Conservation (phyloP, 257 asterid species). For the Nicotiana tomentosiformis region DNA sequence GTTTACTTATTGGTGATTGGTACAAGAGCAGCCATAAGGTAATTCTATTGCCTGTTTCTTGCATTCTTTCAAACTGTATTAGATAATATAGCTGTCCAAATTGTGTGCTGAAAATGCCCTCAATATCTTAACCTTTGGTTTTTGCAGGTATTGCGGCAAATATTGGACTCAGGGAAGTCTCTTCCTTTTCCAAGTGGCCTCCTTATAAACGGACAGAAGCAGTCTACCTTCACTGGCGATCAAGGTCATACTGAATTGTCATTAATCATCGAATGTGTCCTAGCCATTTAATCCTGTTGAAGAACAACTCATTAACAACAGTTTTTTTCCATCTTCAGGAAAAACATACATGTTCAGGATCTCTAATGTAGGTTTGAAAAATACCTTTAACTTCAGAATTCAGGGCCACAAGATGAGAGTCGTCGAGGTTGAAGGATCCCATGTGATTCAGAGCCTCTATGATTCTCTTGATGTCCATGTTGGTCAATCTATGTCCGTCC, state of each 20-base stretch:
- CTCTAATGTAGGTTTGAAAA: conserved; percentile 71
- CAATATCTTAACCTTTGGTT: background rate
- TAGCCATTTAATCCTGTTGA: no score
- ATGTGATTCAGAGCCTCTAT: conserved; percentile 69
- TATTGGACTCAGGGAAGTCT: conserved; percentile 70
- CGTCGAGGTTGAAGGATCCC: conserved; percentile 94
- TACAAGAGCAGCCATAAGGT: conserved; percentile 69
- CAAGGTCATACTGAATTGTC: conserved; percentile 40
- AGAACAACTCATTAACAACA: background rate
- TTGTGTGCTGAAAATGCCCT: background rate
- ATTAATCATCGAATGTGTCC: no score
- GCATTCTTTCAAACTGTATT: background rate
- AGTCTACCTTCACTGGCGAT: conserved; percentile 55
- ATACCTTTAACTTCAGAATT: conserved; percentile 77
- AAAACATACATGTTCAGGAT: conserved; percentile 85
- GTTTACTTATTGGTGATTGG: conserved; percentile 88
- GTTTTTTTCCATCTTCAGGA: conserved; percentile 36
- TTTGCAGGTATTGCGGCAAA: conserved; percentile 62
- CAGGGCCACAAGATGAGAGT: conserved; percentile 78
- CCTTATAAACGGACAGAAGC: conserved; percentile 68
- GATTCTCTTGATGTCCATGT: conserved; percentile 76
- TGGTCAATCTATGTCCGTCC: conserved; percentile 74
- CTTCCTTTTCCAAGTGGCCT: conserved; percentile 75
- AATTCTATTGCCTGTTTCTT: background rate
- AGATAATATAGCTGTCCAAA: background rate